Conservation (phyloP, 805 yeast genomes). For the Kodamaea neixiangensis region DNA sequence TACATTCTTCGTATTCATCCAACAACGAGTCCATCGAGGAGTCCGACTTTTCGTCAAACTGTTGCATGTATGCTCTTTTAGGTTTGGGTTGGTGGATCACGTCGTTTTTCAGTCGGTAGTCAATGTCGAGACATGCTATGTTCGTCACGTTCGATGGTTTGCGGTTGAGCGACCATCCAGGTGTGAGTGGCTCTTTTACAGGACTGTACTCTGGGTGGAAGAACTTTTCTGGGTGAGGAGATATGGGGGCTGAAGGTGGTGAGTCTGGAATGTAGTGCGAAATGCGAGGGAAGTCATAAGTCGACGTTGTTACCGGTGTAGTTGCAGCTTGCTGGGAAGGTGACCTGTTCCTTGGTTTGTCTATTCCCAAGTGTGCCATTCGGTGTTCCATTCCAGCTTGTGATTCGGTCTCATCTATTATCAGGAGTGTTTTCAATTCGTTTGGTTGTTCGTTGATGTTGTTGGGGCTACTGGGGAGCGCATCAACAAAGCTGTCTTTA, state of each 20-base stretch:
- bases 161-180: conserved; percentile 16
- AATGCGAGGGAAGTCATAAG: conserved; percentile 12
- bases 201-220: conserved; percentile 3
- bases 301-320: background rate
- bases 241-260: conserved; percentile 46
- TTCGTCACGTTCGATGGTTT: conserved; percentile 26
- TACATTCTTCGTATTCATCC: conserved; percentile 47
- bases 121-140: conserved; percentile 31
- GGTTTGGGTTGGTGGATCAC: conserved; percentile 27
- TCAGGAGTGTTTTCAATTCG: conserved; percentile 14
- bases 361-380: background rate
- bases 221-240: conserved; percentile 28
- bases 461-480: background rate
- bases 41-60: conserved; percentile 15
- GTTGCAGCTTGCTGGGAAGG: background rate
- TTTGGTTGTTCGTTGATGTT: conserved; percentile 15
- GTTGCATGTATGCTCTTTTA: conserved; percentile 21
- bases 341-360: background rate
- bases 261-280: conserved; percentile 41
- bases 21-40: conserved; percentile 42
- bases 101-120: conserved; percentile 2
- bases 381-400: background rate
- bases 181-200: conserved; percentile 6
- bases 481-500: background rate
- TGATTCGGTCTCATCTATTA: conserved; percentile 15